These are phyloP conservation scores for Toxicodendron radicans DNA, from an alignment of 345 rosid species.

Conservation along the genomic window DNA sequence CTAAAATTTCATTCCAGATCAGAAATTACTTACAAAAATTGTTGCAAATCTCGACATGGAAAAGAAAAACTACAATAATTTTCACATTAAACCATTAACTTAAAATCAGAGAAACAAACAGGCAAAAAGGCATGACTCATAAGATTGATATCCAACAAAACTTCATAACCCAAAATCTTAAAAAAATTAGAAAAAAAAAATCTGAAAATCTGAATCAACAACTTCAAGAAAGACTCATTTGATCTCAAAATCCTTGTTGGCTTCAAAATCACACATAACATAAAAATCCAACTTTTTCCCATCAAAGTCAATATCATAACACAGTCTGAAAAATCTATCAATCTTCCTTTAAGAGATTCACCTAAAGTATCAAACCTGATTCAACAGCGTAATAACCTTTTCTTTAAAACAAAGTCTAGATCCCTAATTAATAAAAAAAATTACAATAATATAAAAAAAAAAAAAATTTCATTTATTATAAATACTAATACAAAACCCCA, in stretches of 20 bases:
- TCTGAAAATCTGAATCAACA: background rate
- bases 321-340: background rate
- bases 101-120: background rate
- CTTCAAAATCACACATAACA: background rate
- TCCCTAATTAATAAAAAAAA: background rate
- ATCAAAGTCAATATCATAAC: slow-evolving; percentile 9
- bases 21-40: background rate
- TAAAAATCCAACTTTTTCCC: background rate
- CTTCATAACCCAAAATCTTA: no score
- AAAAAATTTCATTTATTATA: background rate
- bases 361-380: background rate
- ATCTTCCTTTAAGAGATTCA: slow-evolving; percentile 3
- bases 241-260: background rate
- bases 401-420: background rate
- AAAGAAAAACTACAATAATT: background rate
- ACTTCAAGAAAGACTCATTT: background rate
- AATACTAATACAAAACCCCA: slow-evolving; percentile 18
- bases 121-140: background rate
- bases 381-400: background rate
- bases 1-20: no score
- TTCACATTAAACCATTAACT: background rate
- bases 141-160: no score
- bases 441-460: background rate
- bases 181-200: no score
- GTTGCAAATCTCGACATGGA: background rate